Percentiles rank a stretch among this genome's conserved stretches.
phyloP scores from a whole-genome alignment of 2,329 filamentous ascomycete genomes.

The Cordyceps sp. region DNA sequence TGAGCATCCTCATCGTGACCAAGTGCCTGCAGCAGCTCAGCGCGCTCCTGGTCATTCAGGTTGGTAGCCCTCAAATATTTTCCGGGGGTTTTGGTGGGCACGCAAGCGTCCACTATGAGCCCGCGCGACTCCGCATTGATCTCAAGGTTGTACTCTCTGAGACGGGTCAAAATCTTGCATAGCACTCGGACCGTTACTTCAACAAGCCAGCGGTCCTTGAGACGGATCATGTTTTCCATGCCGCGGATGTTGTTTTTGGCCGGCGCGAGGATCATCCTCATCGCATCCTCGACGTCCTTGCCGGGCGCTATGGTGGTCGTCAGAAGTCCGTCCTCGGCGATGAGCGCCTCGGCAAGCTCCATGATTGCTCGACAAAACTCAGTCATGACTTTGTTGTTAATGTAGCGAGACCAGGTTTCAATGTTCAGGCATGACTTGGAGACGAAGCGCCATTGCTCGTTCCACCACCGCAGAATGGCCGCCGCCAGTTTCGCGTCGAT shows the following conservation, averaged over 20 bases:
- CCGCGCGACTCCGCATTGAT: slow-evolving; percentile 43
- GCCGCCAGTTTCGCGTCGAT: slow-evolving; percentile 44
- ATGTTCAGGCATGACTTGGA: slow-evolving; percentile 69
- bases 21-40: slow-evolving; percentile 54
- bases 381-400: slow-evolving; percentile 66
- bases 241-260: slow-evolving; percentile 37
- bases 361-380: slow-evolving; percentile 91
- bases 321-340: slow-evolving; percentile 74
- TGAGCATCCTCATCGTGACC: slow-evolving; percentile 40
- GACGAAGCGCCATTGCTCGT: slow-evolving; percentile 64
- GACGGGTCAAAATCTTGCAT: slow-evolving; percentile 63
- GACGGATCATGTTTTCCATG: slow-evolving; percentile 75
- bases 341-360: slow-evolving; percentile 74
- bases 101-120: slow-evolving; percentile 50
- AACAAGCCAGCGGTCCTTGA: slow-evolving; percentile 77
- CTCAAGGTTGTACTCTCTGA: slow-evolving; percentile 63
- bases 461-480: slow-evolving; percentile 66
- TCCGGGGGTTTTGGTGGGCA: slow-evolving; percentile 35
- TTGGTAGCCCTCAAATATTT: slow-evolving; percentile 56
- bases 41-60: slow-evolving; percentile 65
- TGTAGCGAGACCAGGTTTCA: slow-evolving; percentile 63
- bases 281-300: slow-evolving; percentile 19
- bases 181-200: slow-evolving; percentile 69
- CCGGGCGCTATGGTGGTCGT: slow-evolving; percentile 39
- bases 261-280: slow-evolving; percentile 21